Conservation (phyloP, 2,329 filamentous ascomycete genomes). For the Myriosclerotinia scirpicola region DNA sequence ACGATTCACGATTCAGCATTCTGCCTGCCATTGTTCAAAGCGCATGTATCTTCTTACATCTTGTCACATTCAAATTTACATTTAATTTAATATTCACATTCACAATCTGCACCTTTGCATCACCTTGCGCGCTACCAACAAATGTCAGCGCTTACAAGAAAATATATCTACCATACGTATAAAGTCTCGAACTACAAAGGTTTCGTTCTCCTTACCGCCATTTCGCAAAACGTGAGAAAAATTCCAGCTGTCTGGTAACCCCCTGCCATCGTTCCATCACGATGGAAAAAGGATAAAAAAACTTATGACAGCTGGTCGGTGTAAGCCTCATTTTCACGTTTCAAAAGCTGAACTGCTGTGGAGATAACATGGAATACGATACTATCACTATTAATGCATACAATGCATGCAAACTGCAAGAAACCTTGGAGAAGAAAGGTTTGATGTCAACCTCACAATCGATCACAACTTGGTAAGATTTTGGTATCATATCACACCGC, state of each 20-base stretch:
- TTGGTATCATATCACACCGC: constrained; percentile 11
- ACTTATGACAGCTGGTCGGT: constrained; percentile 2
- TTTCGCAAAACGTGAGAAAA: not conserved
- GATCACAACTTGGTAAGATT: not conserved
- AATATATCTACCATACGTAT: not conserved
- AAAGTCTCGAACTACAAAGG: not conserved
- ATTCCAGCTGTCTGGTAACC: constrained; percentile 9
- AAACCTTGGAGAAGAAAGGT: not conserved
- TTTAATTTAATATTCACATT: not conserved
- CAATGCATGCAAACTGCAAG: not conserved
- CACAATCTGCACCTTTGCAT: constrained; percentile 10
- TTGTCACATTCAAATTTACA: not conserved
- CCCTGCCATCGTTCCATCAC: constrained; percentile 10
- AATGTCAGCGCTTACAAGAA: not conserved
- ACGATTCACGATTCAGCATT: too few species aligned
- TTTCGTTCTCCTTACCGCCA: constrained; percentile 8
- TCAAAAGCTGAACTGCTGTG: constrained; percentile 3
- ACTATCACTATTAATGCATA: constrained; percentile 1
- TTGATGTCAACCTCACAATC: not conserved
- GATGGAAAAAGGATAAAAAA: not conserved
- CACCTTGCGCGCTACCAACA: not conserved
- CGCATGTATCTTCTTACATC: not conserved
- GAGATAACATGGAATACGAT: constrained; percentile 1
- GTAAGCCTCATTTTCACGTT: constrained; percentile 15
- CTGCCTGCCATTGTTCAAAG: not conserved